Percentiles rank a stretch among this genome's conserved stretches.
These are phyloP conservation scores for Boletus sp. DNA, from an alignment of 768 basidiomycete genomes.

Conservation along the genomic window DNA sequence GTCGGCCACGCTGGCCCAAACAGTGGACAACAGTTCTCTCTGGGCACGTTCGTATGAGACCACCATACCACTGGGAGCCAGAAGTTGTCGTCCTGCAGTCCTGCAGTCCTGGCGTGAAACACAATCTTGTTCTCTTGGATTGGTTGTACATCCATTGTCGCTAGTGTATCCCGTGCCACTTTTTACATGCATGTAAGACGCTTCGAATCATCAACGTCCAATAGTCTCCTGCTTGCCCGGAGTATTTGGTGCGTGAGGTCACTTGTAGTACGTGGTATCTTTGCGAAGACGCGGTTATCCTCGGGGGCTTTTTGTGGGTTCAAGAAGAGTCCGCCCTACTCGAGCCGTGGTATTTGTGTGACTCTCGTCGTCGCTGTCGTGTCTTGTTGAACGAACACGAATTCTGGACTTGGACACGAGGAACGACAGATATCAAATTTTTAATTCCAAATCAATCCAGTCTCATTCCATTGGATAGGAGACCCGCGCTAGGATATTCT, in stretches of 20 bases:
- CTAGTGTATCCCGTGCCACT: not conserved
- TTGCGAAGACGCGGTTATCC: not conserved
- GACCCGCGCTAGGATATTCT: too few species aligned
- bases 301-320: not conserved
- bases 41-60: not conserved
- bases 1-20: constrained; percentile 12
- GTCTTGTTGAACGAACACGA: not conserved
- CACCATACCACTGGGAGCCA: constrained; percentile 8
- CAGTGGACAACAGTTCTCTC: too few species aligned
- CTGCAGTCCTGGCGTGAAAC: constrained; percentile 1
- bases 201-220: not conserved
- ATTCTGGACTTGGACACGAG: too few species aligned
- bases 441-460: not conserved
- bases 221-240: too few species aligned
- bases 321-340: too few species aligned
- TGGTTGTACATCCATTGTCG: not conserved
- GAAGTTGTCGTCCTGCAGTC: constrained; percentile 11
- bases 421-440: not conserved
- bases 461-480: not conserved
- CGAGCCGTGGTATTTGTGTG: not conserved
- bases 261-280: too few species aligned
- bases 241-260: too few species aligned
- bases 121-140: not conserved
- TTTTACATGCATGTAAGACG: not conserved
- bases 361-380: not conserved